Conservation (phyloP, 2,329 filamentous ascomycete species). For the Botrytis porri region DNA sequence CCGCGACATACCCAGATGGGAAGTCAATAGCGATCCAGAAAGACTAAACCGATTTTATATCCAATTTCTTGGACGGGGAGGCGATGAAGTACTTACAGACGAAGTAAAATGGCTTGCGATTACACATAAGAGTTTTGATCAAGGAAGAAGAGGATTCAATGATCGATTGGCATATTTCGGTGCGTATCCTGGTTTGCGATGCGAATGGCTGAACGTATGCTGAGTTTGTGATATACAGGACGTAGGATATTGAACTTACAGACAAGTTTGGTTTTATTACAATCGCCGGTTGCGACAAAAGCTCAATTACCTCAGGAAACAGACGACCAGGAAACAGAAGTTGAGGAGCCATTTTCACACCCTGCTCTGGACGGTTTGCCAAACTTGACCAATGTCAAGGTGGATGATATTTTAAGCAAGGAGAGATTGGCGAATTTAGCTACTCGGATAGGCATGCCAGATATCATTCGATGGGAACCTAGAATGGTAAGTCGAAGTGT, state of each 20-base stretch:
- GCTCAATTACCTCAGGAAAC: conserved; percentile 45
- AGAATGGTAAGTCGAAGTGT: conserved; percentile 57
- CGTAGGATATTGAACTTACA: conserved; percentile 60
- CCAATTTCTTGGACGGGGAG: conserved; percentile 69
- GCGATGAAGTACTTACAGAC: conserved; percentile 73
- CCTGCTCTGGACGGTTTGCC: conserved; percentile 69
- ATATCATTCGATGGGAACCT: conserved; percentile 86
- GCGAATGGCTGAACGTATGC: conserved; percentile 14
- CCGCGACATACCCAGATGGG: conserved; percentile 52
- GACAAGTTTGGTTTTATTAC: conserved; percentile 59
- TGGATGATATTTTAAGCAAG: conserved; percentile 61
- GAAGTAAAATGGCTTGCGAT: conserved; percentile 96
- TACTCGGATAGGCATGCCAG: conserved; percentile 64
- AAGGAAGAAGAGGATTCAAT: conserved; percentile 91
- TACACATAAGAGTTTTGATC: conserved; percentile 98
- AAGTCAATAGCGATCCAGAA: conserved; percentile 72
- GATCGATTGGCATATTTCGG: conserved; percentile 87
- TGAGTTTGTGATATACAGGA: conserved; percentile 43
- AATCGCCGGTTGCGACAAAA: conserved; percentile 39
- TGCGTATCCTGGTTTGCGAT: conserved; percentile 43
- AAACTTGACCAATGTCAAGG: conserved; percentile 62
- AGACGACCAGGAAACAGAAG: conserved; percentile 50
- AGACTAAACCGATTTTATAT: conserved; percentile 76
- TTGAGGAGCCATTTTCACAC: conserved; percentile 63
- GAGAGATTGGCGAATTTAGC: conserved; percentile 67